Evolutionary conservation across 306 rosid species (phyloP), one percentile per base, ranked within the genome.

Genomic region (Quercus agrifolia): DNA sequence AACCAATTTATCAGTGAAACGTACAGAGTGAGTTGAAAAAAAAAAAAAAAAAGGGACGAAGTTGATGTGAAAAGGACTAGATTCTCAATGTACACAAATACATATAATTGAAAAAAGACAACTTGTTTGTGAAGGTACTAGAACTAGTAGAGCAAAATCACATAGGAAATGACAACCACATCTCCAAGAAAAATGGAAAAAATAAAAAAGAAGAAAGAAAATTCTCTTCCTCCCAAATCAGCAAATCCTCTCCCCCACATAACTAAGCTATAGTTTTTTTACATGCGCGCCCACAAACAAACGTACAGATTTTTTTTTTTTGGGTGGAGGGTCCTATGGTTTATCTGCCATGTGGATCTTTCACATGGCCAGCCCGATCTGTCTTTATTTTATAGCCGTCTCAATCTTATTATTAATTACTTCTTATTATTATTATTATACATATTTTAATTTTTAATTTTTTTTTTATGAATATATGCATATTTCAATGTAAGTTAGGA

Each of bases 321-420:
- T 74, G 31, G 63, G 84, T 66, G 64, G 67, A 12, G 58, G 70
- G 64, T 63, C 72, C 54, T 73, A 70, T 55, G 80, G 82, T 44
- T 74, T 80, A 74, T 79, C 21, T 33, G 38, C 59, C 96, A 83
- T 91, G 85, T 87, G 86, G 77, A 71, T 59, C 69, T 30, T 75
- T 83, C 93, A 86, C 92, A 80, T 89, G 91, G 93, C 89, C 92
- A 90, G 82, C 88, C 88, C 71, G 82, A 31, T 64, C 78, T 55
- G 73, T 69, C 81, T 63, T 67, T 55, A 19, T 78, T 41, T 56
- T 59, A 23, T 23, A 27, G 67, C 67, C 33, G 67, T 59, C 67
- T 59, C 14, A 59, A 59, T 25, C 17, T 23, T 15, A 49, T 49
- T 59, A 21, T 58, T 58, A n/a, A 5, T 58, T 5, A 33, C 38